phyloP scores from a whole-genome alignment of 176 grass and related monocot species.

The Eragrostis curvula region DNA sequence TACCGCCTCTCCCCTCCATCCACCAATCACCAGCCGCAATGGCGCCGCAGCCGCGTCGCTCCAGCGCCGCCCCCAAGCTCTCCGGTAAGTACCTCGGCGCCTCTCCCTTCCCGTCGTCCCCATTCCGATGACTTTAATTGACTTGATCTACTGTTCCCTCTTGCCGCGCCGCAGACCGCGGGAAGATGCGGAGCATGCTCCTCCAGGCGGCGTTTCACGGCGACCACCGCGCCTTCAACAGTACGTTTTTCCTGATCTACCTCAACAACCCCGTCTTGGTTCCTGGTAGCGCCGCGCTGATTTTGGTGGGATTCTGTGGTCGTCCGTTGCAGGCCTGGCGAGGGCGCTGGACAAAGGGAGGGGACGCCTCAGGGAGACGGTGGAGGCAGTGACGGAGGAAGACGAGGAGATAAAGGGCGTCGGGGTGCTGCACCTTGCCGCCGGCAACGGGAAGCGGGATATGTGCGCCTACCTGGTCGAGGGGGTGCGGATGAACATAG shows the following conservation, averaged over 20 bases:
- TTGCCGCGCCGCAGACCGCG: not conserved
- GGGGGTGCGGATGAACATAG: conserved; percentile 10
- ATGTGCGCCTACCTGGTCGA: conserved; percentile 46
- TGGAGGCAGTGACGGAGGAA: conserved; percentile 3
- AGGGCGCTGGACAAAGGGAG: conserved; percentile 21
- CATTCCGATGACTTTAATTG: not conserved
- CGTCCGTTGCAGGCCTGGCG: conserved; percentile 20
- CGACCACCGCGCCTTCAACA: conserved; percentile 8
- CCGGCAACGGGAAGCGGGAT: not conserved
- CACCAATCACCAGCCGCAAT: not conserved
- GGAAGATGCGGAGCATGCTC: conserved; percentile 8
- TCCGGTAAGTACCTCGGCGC: conserved; percentile 11
- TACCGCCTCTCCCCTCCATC: not conserved
- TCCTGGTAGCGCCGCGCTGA: not conserved
- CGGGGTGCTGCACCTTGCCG: conserved; percentile 39
- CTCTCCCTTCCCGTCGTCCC: not conserved
- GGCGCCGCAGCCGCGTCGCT: not conserved
- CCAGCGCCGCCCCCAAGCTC: not conserved
- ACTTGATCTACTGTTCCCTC: not conserved
- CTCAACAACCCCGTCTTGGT: not conserved
- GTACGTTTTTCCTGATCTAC: not conserved
- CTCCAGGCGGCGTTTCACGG: conserved; percentile 30
- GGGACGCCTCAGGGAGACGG: conserved; percentile 31
- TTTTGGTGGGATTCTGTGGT: not conserved
- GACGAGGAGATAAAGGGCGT: not conserved